Evolutionary conservation across 2,329 filamentous ascomycete genomes (phyloP).

Genomic region (Talaromyces sp.): DNA sequence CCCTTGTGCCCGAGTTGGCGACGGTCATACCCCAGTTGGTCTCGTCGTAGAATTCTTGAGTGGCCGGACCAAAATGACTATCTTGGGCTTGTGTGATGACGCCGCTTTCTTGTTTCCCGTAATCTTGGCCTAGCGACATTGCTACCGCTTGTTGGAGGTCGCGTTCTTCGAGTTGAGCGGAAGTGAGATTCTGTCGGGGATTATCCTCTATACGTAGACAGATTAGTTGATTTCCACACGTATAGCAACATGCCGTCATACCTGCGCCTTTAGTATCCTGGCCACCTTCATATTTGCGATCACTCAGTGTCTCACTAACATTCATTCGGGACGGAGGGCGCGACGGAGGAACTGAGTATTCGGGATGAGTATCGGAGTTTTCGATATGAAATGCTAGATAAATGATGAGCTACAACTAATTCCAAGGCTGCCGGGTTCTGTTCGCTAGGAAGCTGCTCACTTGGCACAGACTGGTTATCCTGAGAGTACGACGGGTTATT

Average conservation of each 20-base stretch:
- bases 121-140: slow-evolving; percentile 43
- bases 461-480: slow-evolving; percentile 26
- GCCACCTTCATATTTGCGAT: slow-evolving; percentile 22
- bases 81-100: slow-evolving; percentile 41
- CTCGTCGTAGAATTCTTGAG: slow-evolving; percentile 52
- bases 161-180: slow-evolving; percentile 44
- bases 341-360: slow-evolving; percentile 40
- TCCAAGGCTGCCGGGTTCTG: background rate
- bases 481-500: slow-evolving; percentile 21
- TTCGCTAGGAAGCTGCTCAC: slow-evolving; percentile 22
- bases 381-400: slow-evolving; percentile 38
- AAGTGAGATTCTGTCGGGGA: slow-evolving; percentile 32
- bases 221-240: slow-evolving; percentile 18
- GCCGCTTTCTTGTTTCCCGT: slow-evolving; percentile 55
- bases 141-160: slow-evolving; percentile 47
- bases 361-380: slow-evolving; percentile 34
- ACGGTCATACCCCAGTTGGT: slow-evolving; percentile 56
- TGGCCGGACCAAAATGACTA: slow-evolving; percentile 54
- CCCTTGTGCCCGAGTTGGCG: slow-evolving; percentile 46
- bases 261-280: slow-evolving; percentile 30
- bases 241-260: background rate
- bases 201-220: slow-evolving; percentile 19
- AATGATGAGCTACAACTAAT: background rate
- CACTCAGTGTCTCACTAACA: slow-evolving; percentile 26
- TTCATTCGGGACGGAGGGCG: slow-evolving; percentile 48